Evolutionary conservation across 1,284 basidiomycete species (phyloP).

Genomic region (Microbotryum scabiosae): DNA sequence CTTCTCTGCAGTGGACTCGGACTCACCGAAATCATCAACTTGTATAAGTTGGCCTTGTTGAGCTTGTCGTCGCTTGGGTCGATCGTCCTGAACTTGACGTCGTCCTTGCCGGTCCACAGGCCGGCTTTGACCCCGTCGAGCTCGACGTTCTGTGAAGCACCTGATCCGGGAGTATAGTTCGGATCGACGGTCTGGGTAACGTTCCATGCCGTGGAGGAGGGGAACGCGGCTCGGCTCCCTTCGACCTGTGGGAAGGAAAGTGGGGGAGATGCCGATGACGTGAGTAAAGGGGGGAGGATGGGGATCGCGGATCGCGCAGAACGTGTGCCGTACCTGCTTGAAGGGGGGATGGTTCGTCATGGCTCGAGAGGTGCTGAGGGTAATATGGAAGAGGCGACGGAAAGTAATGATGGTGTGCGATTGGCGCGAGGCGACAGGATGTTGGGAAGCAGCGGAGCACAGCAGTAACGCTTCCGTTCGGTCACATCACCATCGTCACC

Average conservation of each 20-base stretch:
- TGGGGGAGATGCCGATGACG: not conserved
- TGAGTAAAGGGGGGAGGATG: too few relatives aligned
- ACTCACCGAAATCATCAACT: constrained; percentile 48
- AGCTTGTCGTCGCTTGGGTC: constrained; percentile 49
- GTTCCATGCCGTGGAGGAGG: not conserved
- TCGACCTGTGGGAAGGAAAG: constrained; percentile 14
- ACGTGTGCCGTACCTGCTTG: constrained; percentile 16
- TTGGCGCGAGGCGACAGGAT: too few relatives aligned
- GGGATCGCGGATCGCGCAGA: too few relatives aligned
- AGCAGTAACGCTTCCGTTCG: too few relatives aligned
- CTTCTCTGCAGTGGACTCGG: not conserved
- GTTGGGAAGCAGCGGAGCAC: too few relatives aligned
- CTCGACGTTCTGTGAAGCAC: constrained; percentile 34
- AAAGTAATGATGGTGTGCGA: too few relatives aligned
- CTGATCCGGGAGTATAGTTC: constrained; percentile 51
- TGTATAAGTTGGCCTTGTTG: constrained; percentile 40
- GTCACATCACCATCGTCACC: too few relatives aligned
- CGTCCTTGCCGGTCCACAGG: constrained; percentile 50
- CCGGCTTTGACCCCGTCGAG: constrained; percentile 42
- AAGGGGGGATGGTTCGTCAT: constrained; percentile 25
- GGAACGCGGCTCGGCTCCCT: constrained; percentile 16
- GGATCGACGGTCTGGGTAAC: constrained; percentile 45
- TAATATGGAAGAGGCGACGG: not conserved
- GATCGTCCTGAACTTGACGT: constrained; percentile 51
- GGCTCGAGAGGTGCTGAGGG: not conserved